These are phyloP conservation scores for Bromus sterilis DNA, from an alignment of 176 grass and related monocot species.

Conservation along the genomic window DNA sequence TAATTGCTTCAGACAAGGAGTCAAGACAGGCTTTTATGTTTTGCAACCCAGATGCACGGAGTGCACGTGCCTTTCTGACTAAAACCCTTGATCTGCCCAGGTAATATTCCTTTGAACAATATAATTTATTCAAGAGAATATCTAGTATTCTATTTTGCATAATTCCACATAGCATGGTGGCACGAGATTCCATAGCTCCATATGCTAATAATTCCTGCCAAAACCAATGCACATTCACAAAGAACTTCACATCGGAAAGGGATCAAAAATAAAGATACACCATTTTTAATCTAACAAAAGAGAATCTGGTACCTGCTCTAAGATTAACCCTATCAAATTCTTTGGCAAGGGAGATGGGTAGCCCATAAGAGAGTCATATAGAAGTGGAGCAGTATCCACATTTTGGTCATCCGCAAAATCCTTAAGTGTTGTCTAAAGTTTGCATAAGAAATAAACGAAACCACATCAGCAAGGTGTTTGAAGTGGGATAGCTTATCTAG, in stretches of 20 bases:
- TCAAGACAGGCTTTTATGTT: slow-evolving; percentile 47
- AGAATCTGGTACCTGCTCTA: slow-evolving; percentile 62
- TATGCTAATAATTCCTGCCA: slow-evolving; percentile 65
- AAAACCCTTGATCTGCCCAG: slow-evolving; percentile 65
- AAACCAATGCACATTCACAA: not conserved
- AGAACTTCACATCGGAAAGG: not conserved
- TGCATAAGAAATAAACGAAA: slow-evolving; percentile 14
- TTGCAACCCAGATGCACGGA: slow-evolving; percentile 55
- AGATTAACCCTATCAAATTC: slow-evolving; percentile 54
- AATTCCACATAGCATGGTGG: slow-evolving; percentile 33
- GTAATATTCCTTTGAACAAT: slow-evolving; percentile 48
- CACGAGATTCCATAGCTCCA: slow-evolving; percentile 40
- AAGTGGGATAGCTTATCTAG: not conserved
- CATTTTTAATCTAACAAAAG: slow-evolving; percentile 12
- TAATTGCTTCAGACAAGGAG: slow-evolving; percentile 71
- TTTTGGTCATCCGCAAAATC: slow-evolving; percentile 29
- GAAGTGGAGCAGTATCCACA: slow-evolving; percentile 40
- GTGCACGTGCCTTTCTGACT: slow-evolving; percentile 48
- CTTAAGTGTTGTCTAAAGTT: slow-evolving; percentile 45
- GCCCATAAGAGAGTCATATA: slow-evolving; percentile 43
- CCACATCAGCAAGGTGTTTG: not conserved
- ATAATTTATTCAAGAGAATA: slow-evolving; percentile 71
- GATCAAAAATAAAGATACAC: not conserved
- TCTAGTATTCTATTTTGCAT: slow-evolving; percentile 63
- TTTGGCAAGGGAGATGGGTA: slow-evolving; percentile 29